phyloP scores from a whole-genome alignment of 2,329 filamentous ascomycete genomes.

The Alternaria brassicae region DNA sequence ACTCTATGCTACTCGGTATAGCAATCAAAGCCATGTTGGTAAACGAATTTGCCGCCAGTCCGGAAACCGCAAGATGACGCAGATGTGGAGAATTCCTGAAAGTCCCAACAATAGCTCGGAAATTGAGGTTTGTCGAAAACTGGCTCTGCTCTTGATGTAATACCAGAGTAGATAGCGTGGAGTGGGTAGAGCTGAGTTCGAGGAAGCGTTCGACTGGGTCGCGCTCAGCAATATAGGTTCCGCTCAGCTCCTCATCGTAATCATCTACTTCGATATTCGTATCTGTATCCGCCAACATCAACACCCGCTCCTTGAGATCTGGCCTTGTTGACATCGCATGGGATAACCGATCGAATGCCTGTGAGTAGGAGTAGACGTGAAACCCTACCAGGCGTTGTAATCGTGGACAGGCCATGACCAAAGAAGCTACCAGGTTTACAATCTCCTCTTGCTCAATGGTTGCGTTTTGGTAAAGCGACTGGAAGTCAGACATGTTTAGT shows the following conservation, averaged over 20 bases:
- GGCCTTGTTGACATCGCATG: constrained; percentile 63
- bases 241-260: constrained; percentile 43
- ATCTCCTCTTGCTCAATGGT: constrained; percentile 58
- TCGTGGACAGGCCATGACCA: constrained; percentile 66
- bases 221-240: constrained; percentile 50
- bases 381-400: constrained; percentile 63
- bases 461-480: constrained; percentile 48
- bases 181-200: constrained; percentile 61
- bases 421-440: constrained; percentile 60
- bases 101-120: constrained; percentile 62
- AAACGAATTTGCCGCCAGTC: constrained; percentile 62
- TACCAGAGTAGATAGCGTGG: constrained; percentile 61
- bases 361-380: constrained; percentile 59
- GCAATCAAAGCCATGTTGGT: constrained; percentile 62
- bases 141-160: constrained; percentile 50
- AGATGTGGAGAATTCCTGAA: constrained; percentile 61
- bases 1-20: constrained; percentile 58
- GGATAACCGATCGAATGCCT: constrained; percentile 62
- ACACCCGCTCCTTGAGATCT: constrained; percentile 62
- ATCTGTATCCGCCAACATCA: constrained; percentile 56
- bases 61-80: constrained; percentile 62
- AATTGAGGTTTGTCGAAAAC: constrained; percentile 55
- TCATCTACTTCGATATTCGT: constrained; percentile 20
- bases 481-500: constrained; percentile 60
- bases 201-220: constrained; percentile 62